Base-by-base conservation (phyloP, 176 grass and related monocot genomes). In the Cenchrus americanus region DNA sequence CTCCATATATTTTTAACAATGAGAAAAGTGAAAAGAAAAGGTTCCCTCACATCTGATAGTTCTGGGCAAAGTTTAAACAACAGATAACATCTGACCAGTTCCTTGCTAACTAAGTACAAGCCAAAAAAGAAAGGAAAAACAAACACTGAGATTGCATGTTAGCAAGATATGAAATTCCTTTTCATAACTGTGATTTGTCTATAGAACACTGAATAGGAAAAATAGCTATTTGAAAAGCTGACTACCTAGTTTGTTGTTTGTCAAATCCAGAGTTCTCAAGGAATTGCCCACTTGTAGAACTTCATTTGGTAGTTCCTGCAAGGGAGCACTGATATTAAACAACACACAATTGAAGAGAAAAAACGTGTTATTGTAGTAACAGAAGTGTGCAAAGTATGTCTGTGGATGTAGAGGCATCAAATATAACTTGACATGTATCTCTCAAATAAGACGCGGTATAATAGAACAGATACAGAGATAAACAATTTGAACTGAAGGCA, bases 161-260 rank as follows among this genome's bases (percentile, higher is more conserved):
- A 37, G 34, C 34, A 37, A 37, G 6, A 73, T 10, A 80, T 27
- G 10, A 62, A 51, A 32, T 26, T 24, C 2, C 62, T 72, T 65
- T 70, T 62, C 30, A 53, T 27, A 44, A 2, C 73, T 57, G n/a
- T 65, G 15, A 81, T 72, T 4, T 67, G n/a, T 52, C 61, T 27
- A 66, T 69, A 15, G 27, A 41, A 30, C 51, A 72, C 19, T 64
- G 58, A 60, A 80, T 74, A 34, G 21, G 84, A 83, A 34, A 77
- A 57, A 65, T 55, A 59, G 12, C 8, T 59, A 68, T 53, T 8
- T 52, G n/a, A 41, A 80, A 57, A 61, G 61, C 48, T 48, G 66
- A 62, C 73, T 94, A 95, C 96, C 89, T 92, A 98, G 91, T 81
- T 88, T 98, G 81, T 98, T 98, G 84, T 98, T 98, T 66, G 96